phyloP scores from a whole-genome alignment of 2,329 filamentous ascomycete species.

The Microsporum canis region DNA sequence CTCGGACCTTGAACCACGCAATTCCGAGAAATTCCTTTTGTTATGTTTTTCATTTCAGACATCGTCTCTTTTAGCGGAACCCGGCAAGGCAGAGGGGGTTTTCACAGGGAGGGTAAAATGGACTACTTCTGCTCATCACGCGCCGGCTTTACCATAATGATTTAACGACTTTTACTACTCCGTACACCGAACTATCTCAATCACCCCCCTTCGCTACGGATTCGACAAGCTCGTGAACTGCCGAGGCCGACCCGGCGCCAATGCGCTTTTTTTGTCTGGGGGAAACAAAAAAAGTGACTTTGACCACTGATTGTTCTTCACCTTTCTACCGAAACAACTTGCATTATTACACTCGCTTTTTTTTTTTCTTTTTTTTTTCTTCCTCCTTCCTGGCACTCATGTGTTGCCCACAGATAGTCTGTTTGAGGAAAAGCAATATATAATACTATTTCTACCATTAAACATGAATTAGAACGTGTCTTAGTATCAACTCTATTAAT shows the following conservation, averaged over 20 bases:
- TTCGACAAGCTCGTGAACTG: not conserved
- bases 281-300: not conserved
- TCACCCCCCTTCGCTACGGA: not conserved
- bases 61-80: not conserved
- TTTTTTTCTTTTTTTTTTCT: not conserved
- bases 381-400: not conserved
- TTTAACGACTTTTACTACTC: not conserved
- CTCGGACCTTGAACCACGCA: slow-evolving; percentile 11
- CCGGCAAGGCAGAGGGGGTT: not conserved
- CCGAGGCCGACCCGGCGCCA: not conserved
- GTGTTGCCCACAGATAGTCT: not conserved
- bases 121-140: not conserved
- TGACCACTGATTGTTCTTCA: not conserved
- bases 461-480: not conserved
- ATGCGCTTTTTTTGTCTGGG: not conserved
- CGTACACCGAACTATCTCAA: not conserved
- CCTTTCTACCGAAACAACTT: not conserved
- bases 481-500: slow-evolving; percentile 3
- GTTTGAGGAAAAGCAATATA: not conserved
- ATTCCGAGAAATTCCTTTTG: not conserved
- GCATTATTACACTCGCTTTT: not conserved
- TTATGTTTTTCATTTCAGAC: not conserved
- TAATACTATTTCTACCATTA: not conserved
- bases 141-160: not conserved
- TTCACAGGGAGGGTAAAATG: not conserved